Percentiles rank a stretch among this genome's conserved stretches.
phyloP scores from a whole-genome alignment of 169 alveolate species.

The Ichthyophthirius multifiliis region DNA sequence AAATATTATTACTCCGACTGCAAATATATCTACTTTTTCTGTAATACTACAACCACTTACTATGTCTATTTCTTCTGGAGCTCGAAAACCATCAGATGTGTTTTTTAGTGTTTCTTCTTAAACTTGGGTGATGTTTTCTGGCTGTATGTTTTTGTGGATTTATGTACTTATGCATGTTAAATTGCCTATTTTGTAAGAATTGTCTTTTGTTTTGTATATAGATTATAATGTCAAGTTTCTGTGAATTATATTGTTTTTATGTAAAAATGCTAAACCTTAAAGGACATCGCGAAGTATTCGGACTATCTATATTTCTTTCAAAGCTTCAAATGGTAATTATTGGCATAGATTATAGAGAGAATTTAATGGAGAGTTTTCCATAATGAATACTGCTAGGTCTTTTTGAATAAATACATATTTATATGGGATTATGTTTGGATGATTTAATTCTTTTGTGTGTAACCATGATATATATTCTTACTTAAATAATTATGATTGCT shows the following conservation, averaged over 20 bases:
- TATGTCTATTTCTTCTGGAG: constrained; percentile 80
- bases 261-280: neutral
- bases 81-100: constrained; percentile 33
- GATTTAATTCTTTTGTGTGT: too few relatives aligned
- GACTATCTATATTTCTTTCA: neutral
- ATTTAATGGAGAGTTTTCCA: neutral
- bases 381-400: neutral
- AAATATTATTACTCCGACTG: constrained; percentile 64
- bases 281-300: neutral
- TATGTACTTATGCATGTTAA: neutral
- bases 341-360: neutral
- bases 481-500: too few relatives aligned
- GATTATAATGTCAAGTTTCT: neutral
- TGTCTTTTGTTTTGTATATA: neutral
- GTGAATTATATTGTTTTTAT: neutral
- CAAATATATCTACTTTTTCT: constrained; percentile 78
- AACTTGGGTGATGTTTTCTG: neutral
- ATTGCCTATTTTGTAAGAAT: neutral
- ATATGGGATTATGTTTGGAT: too few relatives aligned
- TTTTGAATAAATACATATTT: too few relatives aligned
- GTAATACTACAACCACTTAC: constrained; percentile 52
- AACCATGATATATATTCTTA: too few relatives aligned
- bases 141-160: neutral
- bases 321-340: neutral
- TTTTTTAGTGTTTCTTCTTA: neutral